Evolutionary conservation across 2,329 filamentous ascomycete genomes (phyloP), one percentile per base, ranked within the genome.

Genomic region (Hypoxylon sp.): DNA sequence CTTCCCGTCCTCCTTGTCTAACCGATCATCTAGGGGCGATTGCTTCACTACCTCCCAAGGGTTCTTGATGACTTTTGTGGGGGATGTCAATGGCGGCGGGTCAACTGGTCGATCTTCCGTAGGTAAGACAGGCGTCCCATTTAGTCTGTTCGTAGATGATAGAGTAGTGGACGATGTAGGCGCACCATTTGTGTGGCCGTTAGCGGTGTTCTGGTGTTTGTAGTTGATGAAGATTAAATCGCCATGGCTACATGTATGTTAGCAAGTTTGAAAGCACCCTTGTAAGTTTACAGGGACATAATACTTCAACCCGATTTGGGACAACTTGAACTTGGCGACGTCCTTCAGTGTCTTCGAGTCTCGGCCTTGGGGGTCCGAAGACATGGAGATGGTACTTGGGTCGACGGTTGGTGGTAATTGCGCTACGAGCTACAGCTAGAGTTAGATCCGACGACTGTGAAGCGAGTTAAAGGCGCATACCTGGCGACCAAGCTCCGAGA

Each of bases 21-120:
- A 83, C 62, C 88, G 85, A 78, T 99, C 91, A 78, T 99, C 97
- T 8, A 99, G 85, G 1, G 90, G 85, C 2, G 95, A 97, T 82
- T 99, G 96, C 76, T 90, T 90, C 14, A 98, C 92, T 7, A 92
- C 89, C 77, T 99, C 96, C 96, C 96, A 98, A 0, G 94, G 93
- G 72, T 96, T 97, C 80, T 92, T 93, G 75, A 95, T 91, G 58
- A 89, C 84, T 57, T 89, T 83, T 2, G 86, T 82, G 4, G 88
- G 85, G 1, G 87, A 87, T 3, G 83, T 85, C 48, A 88, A 82
- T 59, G 84, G 84, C 11, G 83, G 84, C 54, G 90, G 88, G 69
- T 89, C 86, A 77, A 92, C 86, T 48, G 89, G 88, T 2, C 88
- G 80, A 72, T 91, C 87, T 76, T 95, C 91, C 66, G 88, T 88